Conservation (phyloP, 1,284 basidiomycete genomes). For the Mycena sp. region DNA sequence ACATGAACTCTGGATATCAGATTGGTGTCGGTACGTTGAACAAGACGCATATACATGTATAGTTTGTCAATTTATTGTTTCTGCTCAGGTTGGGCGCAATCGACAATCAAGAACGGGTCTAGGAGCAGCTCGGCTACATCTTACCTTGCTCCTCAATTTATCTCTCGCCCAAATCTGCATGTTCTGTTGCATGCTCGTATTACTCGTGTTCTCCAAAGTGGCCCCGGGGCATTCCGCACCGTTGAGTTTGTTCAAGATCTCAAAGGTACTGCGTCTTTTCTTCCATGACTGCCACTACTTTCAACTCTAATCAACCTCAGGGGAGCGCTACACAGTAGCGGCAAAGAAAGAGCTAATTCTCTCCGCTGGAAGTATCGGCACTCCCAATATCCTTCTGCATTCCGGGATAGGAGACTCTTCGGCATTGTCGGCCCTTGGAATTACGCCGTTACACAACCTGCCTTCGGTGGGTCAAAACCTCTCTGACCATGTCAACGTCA, state of each 20-base stretch:
- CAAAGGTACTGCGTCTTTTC: conserved; percentile 4
- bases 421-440: conserved; percentile 41
- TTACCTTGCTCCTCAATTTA: conserved; percentile 34
- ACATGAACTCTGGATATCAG: conserved; percentile 38
- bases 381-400: conserved; percentile 48
- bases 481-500: conserved; percentile 46
- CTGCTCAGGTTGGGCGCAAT: conserved; percentile 38
- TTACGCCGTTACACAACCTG: conserved; percentile 41
- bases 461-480: conserved; percentile 51
- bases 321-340: conserved; percentile 8
- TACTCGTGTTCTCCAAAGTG: conserved; percentile 31
- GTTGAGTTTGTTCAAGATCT: conserved; percentile 34
- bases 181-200: conserved; percentile 38
- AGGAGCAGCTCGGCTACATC: conserved; percentile 27
- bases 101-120: conserved; percentile 32
- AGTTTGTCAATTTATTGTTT: not conserved
- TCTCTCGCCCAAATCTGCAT: conserved; percentile 37
- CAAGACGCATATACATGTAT: not conserved
- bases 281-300: not conserved
- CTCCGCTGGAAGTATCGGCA: conserved; percentile 41
- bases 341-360: conserved; percentile 44
- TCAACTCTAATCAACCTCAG: not conserved
- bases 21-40: conserved; percentile 37
- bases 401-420: conserved; percentile 49
- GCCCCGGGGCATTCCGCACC: conserved; percentile 22